Evolutionary conservation across 306 rosid genomes (phyloP).

Genomic region (Casuarina cunninghamiana): DNA sequence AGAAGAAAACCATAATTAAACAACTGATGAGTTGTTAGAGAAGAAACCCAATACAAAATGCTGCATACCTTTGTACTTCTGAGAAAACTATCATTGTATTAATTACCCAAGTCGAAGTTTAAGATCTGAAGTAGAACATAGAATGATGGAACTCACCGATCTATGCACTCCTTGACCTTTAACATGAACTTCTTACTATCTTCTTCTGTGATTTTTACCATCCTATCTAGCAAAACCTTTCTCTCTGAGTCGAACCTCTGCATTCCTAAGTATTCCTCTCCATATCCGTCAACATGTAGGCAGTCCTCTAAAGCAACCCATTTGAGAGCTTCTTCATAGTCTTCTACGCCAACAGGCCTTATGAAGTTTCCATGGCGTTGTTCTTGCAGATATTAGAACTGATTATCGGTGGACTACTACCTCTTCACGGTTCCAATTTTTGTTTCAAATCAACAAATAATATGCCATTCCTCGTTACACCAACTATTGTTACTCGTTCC

Average conservation of each 20-base stretch:
- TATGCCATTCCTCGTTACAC: no score
- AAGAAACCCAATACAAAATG: no score
- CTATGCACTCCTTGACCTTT: conserved; percentile 30
- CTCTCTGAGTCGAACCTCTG: conserved; percentile 25
- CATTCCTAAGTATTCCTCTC: conserved; percentile 32
- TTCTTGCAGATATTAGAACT: conserved; percentile 22
- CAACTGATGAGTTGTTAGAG: no score
- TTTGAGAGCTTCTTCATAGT: conserved; percentile 38
- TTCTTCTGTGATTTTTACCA: conserved; percentile 24
- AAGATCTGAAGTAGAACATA: background rate
- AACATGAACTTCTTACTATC: conserved; percentile 33
- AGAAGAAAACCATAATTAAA: no score
- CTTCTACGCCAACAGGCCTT: conserved; percentile 19
- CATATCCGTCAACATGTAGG: conserved; percentile 33
- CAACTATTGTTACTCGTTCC: no score
- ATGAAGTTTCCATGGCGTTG: conserved; percentile 11
- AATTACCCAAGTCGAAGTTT: background rate
- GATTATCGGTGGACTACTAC: background rate
- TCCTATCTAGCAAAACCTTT: conserved; percentile 30
- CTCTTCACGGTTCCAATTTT: background rate
- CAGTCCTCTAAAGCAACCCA: conserved; percentile 40
- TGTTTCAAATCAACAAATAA: background rate
- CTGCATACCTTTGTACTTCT: no score
- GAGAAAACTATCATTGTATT: background rate
- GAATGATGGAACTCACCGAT: conserved; percentile 22